Percentiles rank a stretch among this genome's conserved stretches.
These are phyloP conservation scores for Chrysopogon serrulatus DNA, from an alignment of 176 grass and related monocot genomes.

Conservation along the genomic window DNA sequence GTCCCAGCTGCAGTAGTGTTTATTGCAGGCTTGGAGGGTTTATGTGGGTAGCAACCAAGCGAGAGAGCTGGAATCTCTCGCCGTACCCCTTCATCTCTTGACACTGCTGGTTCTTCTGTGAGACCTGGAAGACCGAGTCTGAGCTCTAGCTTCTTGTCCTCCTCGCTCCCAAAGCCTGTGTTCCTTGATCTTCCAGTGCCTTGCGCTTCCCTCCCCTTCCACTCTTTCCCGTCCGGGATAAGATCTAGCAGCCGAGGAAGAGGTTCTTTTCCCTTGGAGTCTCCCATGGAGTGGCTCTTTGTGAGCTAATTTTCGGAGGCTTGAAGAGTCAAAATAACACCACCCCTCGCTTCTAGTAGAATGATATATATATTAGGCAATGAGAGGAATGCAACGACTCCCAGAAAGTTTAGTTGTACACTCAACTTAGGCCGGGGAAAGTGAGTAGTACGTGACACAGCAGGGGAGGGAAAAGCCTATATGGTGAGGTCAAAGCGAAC, in stretches of 20 bases:
- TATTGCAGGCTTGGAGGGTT: slow-evolving; percentile 13
- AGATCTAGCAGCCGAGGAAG: slow-evolving; percentile 72
- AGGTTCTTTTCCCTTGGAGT: slow-evolving; percentile 28
- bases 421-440: slow-evolving; percentile 49
- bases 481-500: slow-evolving; percentile 23
- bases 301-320: slow-evolving; percentile 21
- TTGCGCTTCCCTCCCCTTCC: slow-evolving; percentile 34
- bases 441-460: neutral
- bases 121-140: slow-evolving; percentile 80
- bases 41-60: slow-evolving; percentile 43
- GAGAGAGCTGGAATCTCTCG: slow-evolving; percentile 46
- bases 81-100: slow-evolving; percentile 23
- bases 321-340: slow-evolving; percentile 8
- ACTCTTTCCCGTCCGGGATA: slow-evolving; percentile 62
- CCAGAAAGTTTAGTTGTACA: slow-evolving; percentile 22
- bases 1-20: slow-evolving; percentile 37
- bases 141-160: slow-evolving; percentile 77
- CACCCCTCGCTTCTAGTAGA: neutral
- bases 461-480: neutral
- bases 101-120: neutral
- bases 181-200: slow-evolving; percentile 5
- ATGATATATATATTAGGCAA: slow-evolving; percentile 21
- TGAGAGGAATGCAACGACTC: neutral
- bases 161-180: slow-evolving; percentile 30
- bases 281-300: slow-evolving; percentile 50